Base-by-base conservation (phyloP, 2,329 filamentous ascomycete species). In the Neoscytalidium dimidiatum region DNA sequence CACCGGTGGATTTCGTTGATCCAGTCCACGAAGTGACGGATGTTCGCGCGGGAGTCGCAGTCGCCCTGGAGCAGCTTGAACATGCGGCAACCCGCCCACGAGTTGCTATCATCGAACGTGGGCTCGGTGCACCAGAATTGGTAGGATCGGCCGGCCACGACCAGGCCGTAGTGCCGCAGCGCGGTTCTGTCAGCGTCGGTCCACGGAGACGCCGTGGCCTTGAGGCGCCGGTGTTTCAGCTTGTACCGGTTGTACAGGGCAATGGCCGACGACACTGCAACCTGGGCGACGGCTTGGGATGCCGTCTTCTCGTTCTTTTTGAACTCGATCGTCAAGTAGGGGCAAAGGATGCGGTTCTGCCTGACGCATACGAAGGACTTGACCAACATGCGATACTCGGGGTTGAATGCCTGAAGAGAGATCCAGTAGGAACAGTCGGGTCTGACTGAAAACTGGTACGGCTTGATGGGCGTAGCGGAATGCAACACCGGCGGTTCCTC, bases 191-290 rank as follows among this genome's bases (percentile, higher is more conserved):
- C 9, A 13, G 26, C 19, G 23, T 19, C 4, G 3, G n/a, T 38
- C 51, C 51, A 56, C 3, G 3, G 2, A 6, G 51, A 35, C 5
- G 29, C 17, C 7, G 51, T 56, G 31, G 4, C 17, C 26, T 38
- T 17, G 14, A 41, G 14, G 48, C 23, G 48, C 23, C n/a, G 11
- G 11, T 4, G 13, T 17, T 51, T 51, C 38, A 43, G 57, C 57
- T 29, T 26, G 11, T 61, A 61, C 7, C 57, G 35, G 57, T 61
- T 61, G 57, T 61, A 61, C 7, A 61, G 57, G 17, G 57, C 57
- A 23, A 61, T 61, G 23, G 33, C 38, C 4, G 57, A 26, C 9
- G 38, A 21, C 4, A 14, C 57, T 13, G 57, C 57, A 21, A 46
- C 57, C 28, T 61, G 57, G 2, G 6, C 9, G 3, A 9, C 9